Percentiles rank a stretch among this genome's conserved stretches.
Conservation (phyloP, 495 filamentous ascomycete genomes). For the Parathielavia hyrcaniae region DNA sequence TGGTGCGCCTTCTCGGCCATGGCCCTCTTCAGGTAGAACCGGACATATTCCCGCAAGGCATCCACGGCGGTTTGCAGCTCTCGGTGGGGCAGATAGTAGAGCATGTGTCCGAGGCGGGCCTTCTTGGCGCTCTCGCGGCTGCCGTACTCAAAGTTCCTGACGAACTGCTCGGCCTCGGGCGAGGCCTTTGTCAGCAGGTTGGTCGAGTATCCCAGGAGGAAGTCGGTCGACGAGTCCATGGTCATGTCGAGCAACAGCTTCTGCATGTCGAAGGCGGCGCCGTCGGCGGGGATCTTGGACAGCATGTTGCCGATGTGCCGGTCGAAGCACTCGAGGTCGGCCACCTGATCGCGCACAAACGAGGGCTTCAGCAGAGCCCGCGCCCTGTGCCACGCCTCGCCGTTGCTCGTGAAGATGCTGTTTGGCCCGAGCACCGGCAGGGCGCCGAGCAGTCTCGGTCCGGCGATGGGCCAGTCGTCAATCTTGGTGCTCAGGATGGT, state of each 20-base stretch:
- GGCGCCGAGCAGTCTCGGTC: slow-evolving; percentile 28
- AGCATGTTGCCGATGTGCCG: slow-evolving; percentile 53
- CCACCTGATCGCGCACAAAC: slow-evolving; percentile 47
- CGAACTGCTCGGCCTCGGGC: slow-evolving; percentile 33
- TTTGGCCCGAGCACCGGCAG: slow-evolving; percentile 35
- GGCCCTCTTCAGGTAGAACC: slow-evolving; percentile 38
- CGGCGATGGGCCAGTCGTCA: slow-evolving; percentile 47
- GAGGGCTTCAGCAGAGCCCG: slow-evolving; percentile 43
- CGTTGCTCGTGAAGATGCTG: slow-evolving; percentile 67
- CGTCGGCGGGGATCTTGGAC: slow-evolving; percentile 34
- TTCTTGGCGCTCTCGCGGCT: slow-evolving; percentile 37
- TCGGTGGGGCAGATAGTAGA: slow-evolving; percentile 46
- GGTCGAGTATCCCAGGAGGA: slow-evolving; percentile 47
- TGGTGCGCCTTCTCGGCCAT: slow-evolving; percentile 13
- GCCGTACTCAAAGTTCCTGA: slow-evolving; percentile 37
- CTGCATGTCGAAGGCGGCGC: slow-evolving; percentile 53
- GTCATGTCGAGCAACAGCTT: slow-evolving; percentile 55
- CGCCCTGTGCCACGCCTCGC: slow-evolving; percentile 54
- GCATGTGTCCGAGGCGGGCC: slow-evolving; percentile 49
- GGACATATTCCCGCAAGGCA: slow-evolving; percentile 40
- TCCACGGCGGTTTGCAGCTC: slow-evolving; percentile 40
- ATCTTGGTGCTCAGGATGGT: slow-evolving; percentile 63
- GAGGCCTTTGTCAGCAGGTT: slow-evolving; percentile 30
- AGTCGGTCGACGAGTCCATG: slow-evolving; percentile 60
- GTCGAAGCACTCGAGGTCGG: slow-evolving; percentile 50